Base-by-base conservation (phyloP, 768 basidiomycete species). In the Pholiota conissans region DNA sequence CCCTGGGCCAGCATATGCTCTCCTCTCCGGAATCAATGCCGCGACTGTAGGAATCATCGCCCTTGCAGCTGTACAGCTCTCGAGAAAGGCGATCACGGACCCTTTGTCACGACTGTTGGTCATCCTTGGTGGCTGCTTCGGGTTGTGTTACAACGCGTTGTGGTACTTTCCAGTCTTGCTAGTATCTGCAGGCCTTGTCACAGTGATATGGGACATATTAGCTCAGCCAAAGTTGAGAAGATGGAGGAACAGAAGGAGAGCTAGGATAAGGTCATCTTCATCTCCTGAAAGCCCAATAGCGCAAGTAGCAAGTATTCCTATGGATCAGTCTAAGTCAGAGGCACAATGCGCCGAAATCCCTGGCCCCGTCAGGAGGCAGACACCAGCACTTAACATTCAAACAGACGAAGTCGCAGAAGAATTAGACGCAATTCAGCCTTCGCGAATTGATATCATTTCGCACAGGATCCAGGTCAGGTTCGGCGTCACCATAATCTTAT, bases 1-100 rank as follows among this genome's bases (percentile, higher is more conserved):
- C 1, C 83, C 83, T 3, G 63, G 64, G 3, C 71, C 77, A 20
- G 81, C 77, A n/a, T 79, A 79, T 54, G 79, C 78, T 16, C 67
- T 83, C 10, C 71, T 85, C 8, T 78, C 79, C 0, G 83, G 83
- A 2, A 63, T 85, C 18, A 84, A 85, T 60, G 79, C 81, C 1
- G 74, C 82, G 3, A 79, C 80, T 0, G 83, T 84, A 3, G 83
- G 82, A 0, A 65, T 84, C 8, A 79, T 84, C 52, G 79, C 79
- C 1, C 71, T 84, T 16, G 79, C 83, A 4, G 82, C 79, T 2
- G 71, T 77, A 26, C 78, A 82, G 58, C 76, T 83, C 14, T 65
- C 76, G 1, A 64, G 72, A 10, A 76, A 75, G 30, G 74, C 79
- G 30, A 76, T 81, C 29, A 81, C 78, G 2, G 83, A 84, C 55